phyloP scores from a whole-genome alignment of 2,329 filamentous ascomycete species.

The Diaporthe vexans region DNA sequence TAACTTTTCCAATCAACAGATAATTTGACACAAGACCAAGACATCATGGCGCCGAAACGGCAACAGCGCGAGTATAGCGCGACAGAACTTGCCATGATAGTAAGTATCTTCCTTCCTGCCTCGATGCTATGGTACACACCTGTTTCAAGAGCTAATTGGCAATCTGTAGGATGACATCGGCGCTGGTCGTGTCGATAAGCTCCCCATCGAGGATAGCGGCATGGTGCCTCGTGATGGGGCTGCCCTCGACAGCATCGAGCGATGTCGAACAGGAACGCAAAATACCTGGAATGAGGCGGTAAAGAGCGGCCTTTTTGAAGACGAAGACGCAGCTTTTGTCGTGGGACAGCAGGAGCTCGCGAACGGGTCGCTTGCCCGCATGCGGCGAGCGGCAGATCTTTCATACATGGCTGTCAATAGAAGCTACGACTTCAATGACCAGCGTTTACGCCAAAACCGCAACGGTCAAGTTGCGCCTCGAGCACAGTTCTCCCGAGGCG shows the following conservation, averaged over 20 bases:
- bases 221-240: neutral
- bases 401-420: neutral
- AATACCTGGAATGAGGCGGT: slow-evolving; percentile 43
- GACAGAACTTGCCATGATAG: slow-evolving; percentile 32
- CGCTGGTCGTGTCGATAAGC: slow-evolving; percentile 45
- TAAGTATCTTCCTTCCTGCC: neutral
- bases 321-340: slow-evolving; percentile 49
- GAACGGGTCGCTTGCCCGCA: slow-evolving; percentile 47
- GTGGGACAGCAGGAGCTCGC: slow-evolving; percentile 47
- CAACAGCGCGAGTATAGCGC: slow-evolving; percentile 18
- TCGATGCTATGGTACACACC: neutral
- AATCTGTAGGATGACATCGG: slow-evolving; percentile 50
- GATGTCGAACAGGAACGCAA: neutral
- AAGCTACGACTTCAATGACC: neutral
- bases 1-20: neutral
- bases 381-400: slow-evolving; percentile 35
- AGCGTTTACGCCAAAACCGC: neutral
- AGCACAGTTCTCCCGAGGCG: neutral
- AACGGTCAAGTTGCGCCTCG: slow-evolving; percentile 18
- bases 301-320: slow-evolving; percentile 46
- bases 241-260: neutral
- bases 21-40: neutral
- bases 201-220: slow-evolving; percentile 46
- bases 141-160: neutral
- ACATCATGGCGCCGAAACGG: neutral